A percentile compares a stretch with the other conserved stretches of the same genome.
These are phyloP conservation scores for Pulveroboletus sp. DNA, from an alignment of 768 basidiomycete genomes.

Conservation along the genomic window DNA sequence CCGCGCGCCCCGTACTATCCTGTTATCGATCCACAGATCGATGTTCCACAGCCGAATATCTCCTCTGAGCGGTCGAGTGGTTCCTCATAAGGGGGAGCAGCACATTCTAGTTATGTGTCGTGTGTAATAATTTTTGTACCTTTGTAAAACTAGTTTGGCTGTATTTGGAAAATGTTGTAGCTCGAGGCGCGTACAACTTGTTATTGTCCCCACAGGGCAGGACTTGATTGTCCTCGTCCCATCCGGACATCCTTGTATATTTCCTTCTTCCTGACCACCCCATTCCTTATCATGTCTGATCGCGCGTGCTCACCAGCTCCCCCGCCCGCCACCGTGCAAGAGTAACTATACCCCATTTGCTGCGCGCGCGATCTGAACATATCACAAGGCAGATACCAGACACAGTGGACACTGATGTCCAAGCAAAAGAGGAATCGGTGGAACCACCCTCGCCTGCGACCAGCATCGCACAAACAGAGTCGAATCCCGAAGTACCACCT, in stretches of 20 bases:
- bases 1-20: conserved; percentile 36
- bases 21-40: conserved; percentile 39
- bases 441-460: conserved; percentile 5
- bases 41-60: conserved; percentile 29
- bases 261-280: conserved; percentile 9
- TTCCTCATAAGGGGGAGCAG: conserved; percentile 12
- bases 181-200: background rate
- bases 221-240: conserved; percentile 15
- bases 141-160: conserved; percentile 15
- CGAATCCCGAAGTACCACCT: background rate
- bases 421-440: conserved; percentile 14
- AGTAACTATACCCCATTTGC: conserved; percentile 13
- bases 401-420: background rate
- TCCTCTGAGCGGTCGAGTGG: conserved; percentile 28
- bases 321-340: background rate
- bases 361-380: conserved; percentile 3
- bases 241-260: background rate
- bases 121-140: too few relatives aligned
- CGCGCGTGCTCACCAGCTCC: conserved; percentile 2
- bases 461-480: conserved; percentile 1
- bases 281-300: conserved; percentile 34
- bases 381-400: conserved; percentile 14
- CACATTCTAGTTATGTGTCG: too few relatives aligned
- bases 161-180: conserved; percentile 22
- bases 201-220: conserved; percentile 5